Base-by-base conservation (phyloP, 2,329 filamentous ascomycete genomes). In the Ophiostoma australiae region DNA sequence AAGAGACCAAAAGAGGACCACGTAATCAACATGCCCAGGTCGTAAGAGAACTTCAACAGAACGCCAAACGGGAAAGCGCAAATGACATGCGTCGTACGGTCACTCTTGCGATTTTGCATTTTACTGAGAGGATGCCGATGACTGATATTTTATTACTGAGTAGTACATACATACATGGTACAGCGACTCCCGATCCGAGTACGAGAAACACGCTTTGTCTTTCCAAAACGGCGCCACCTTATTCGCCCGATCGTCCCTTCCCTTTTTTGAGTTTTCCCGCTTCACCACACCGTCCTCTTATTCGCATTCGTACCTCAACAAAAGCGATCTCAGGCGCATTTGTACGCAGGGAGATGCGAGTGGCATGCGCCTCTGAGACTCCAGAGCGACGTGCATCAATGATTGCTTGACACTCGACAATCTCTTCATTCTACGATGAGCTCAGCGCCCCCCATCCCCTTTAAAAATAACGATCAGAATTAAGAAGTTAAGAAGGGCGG, bases 221-320 rank as follows among this genome's bases (percentile, higher is more conserved):
- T n/a, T 10, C 52, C 52, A 23, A 58, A 58, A 58, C 58, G 27
- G 58, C 58, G 58, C 58, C 58, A 63, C 58, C 58, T 63, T 27
- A 63, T 63, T 63, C 35, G 48, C 48, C 7, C 20, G 70, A 41
- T 35, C 35, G 35, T 33, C 31, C 63, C 55, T 71, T 52, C 61
- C 55, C 17, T 7, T n/a, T 48, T 48, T 48, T 48, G 17, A 1
- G 7, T 20, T 48, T 48, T 48, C 44, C 44, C 20, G 4, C 5
- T 41, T 41, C 23, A 55, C n/a, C 52, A 58, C 52, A 58, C 52
- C 52, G 10, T 48, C 35, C 55, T 70, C 71, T 72, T 72, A 70
- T 70, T 72, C 71, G 71, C 65, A 70, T 72, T 72, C 71, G 67
- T 68, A 44, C 58, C 58, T 67, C 70, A 71, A 71, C 70, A 63